These are phyloP conservation scores for Cymodocea nodosa DNA, from an alignment of 116 monocot genomes.

Conservation along the genomic window DNA sequence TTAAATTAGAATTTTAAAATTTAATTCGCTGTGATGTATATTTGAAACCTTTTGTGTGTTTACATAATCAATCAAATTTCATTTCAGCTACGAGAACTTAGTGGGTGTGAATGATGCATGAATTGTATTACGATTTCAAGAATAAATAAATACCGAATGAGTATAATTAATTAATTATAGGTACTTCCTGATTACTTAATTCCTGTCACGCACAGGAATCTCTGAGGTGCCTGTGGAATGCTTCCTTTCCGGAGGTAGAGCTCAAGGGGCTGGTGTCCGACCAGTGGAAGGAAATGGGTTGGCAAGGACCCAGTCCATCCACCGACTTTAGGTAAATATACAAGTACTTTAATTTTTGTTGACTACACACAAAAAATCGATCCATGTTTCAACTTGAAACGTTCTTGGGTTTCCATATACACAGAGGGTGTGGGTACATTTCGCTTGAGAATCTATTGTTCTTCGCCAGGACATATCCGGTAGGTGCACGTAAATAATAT, in stretches of 20 bases:
- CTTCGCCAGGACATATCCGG: constrained; percentile 72
- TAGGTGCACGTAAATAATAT: constrained; percentile 44
- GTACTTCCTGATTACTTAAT: not conserved
- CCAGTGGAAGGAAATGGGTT: constrained; percentile 98
- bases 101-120: too few relatives aligned
- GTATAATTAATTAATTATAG: not conserved
- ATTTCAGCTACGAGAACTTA: too few relatives aligned
- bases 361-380: too few relatives aligned
- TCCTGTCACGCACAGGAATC: constrained; percentile 41
- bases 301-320: constrained; percentile 88
- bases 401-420: not conserved
- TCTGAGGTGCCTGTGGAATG: constrained; percentile 69
- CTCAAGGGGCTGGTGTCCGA: constrained; percentile 64
- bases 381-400: not conserved
- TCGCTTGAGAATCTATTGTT: constrained; percentile 87
- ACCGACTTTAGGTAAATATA: constrained; percentile 70
- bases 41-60: too few relatives aligned
- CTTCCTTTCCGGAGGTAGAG: constrained; percentile 62
- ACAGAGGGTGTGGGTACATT: constrained; percentile 83
- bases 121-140: too few relatives aligned
- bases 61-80: too few relatives aligned
- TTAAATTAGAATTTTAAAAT: too few relatives aligned
- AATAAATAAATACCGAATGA: not conserved
- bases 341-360: not conserved
- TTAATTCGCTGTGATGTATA: too few relatives aligned